Base-by-base conservation (phyloP, 768 basidiomycete species). In the Trametes gibbosa region DNA sequence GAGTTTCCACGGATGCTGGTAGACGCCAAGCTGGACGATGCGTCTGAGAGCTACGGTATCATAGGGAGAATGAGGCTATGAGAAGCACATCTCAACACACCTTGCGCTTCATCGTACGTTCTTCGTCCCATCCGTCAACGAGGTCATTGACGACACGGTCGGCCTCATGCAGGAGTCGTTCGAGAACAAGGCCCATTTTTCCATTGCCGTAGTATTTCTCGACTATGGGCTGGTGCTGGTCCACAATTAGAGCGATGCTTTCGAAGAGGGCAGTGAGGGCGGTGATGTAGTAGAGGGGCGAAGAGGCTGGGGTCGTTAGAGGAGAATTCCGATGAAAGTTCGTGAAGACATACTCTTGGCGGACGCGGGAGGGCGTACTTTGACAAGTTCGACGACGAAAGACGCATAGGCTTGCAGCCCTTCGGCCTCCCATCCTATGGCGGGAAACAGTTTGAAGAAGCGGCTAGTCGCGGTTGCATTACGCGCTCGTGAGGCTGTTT, bases 361-460 rank as follows among this genome's bases (percentile, higher is more conserved):
- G 24, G 90, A 86, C 16, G 86, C 80, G 12, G 90, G 87, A 12
- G 87, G 80, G 61, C 91, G 81, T 2, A 87, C 83, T 57, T 88
- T 84, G 47, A 98, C 93, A 46, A 97, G 80, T 65, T 93, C 90
- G 9, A 95, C 87, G 7, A 99, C 93, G 71, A 98, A 99, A 12
- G 86, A 82, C 0, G 94, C 90, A 74, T 99, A 99, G 0, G 88
- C 90, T 61, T 94, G 85, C 24, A 99, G 79, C 1, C 97, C 97
- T 72, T 96, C 91, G 10, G 79, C 76, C 72, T 98, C 95, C 82
- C 93, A 97, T 6, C 93, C 94, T 52, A 99, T 95, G 3, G 87
- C 86, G 4, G 97, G 97, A 72, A 98, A 99, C 2, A 99, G 78
- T 72, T 98, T 95, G 81, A 99, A 99, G 75, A 91, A 98, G 13